Conservation (phyloP, 2,329 filamentous ascomycete genomes). For the Ophiosphaerella herpotricha region DNA sequence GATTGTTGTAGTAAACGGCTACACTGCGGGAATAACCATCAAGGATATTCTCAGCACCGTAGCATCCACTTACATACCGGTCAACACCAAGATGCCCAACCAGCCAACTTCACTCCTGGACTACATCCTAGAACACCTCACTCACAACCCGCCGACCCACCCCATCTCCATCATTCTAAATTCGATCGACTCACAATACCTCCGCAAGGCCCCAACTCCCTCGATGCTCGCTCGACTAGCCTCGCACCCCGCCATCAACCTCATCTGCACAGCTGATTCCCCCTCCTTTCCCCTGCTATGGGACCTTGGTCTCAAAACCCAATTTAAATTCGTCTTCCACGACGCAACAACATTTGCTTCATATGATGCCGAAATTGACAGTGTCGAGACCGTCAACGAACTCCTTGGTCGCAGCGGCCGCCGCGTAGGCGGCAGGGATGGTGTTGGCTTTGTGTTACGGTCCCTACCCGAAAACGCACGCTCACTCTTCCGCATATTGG, state of each 20-base stretch:
- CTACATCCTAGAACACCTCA: constrained; percentile 66
- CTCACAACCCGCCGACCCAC: constrained; percentile 42
- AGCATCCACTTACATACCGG: constrained; percentile 62
- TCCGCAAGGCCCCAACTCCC: constrained; percentile 74
- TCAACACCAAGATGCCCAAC: constrained; percentile 60
- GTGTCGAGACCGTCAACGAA: constrained; percentile 88
- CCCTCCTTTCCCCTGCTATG: constrained; percentile 87
- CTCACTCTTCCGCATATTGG: constrained; percentile 80
- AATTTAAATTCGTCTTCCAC: constrained; percentile 88
- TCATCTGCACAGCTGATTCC: constrained; percentile 84
- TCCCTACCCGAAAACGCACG: constrained; percentile 91
- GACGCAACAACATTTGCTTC: constrained; percentile 89
- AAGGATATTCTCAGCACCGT: constrained; percentile 74
- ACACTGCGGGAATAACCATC: constrained; percentile 67
- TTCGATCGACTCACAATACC: constrained; percentile 78
- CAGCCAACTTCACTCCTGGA: constrained; percentile 73
- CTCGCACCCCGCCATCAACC: constrained; percentile 69
- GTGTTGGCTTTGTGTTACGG: constrained; percentile 86
- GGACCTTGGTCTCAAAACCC: constrained; percentile 82
- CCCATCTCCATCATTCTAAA: constrained; percentile 75
- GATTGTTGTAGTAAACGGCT: constrained; percentile 87
- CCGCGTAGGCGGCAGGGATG: constrained; percentile 84
- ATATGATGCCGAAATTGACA: constrained; percentile 74
- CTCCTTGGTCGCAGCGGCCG: constrained; percentile 80
- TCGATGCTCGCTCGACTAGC: constrained; percentile 76